Conservation (phyloP, 371 early-diverging fungal species). For the Umbelopsis sp. region DNA sequence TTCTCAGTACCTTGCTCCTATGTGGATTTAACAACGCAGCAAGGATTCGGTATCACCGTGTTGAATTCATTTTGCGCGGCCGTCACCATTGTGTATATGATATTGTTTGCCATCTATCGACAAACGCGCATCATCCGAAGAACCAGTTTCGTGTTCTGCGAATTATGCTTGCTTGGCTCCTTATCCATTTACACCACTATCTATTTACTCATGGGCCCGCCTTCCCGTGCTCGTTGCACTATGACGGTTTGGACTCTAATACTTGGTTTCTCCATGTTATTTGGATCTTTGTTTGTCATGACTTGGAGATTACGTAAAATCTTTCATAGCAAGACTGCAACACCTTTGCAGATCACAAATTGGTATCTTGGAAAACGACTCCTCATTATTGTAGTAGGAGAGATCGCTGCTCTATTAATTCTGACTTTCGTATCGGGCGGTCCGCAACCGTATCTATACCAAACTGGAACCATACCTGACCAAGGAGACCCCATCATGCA, state of each 20-base stretch:
- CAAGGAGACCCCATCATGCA: slow-evolving; percentile 7
- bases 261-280: slow-evolving; percentile 7
- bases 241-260: slow-evolving; percentile 10
- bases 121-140: not conserved
- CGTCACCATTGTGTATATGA: slow-evolving; percentile 12
- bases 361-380: slow-evolving; percentile 11
- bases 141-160: slow-evolving; percentile 15
- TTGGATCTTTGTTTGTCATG: slow-evolving; percentile 20
- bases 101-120: slow-evolving; percentile 17
- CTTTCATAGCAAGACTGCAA: slow-evolving; percentile 7
- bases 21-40: not conserved
- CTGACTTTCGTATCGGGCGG: slow-evolving; percentile 2
- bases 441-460: not conserved
- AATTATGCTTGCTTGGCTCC: not conserved
- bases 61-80: slow-evolving; percentile 1
- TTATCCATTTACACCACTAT: slow-evolving; percentile 8
- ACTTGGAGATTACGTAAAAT: slow-evolving; percentile 8
- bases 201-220: slow-evolving; percentile 6
- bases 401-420: slow-evolving; percentile 15
- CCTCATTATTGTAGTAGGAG: slow-evolving; percentile 7
- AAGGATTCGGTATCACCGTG: slow-evolving; percentile 11
- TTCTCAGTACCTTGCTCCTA: slow-evolving; percentile 18
- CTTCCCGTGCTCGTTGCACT: not conserved
- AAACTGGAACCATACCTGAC: slow-evolving; percentile 1
- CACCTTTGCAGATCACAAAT: slow-evolving; percentile 7